Base-by-base conservation (phyloP, 331 rosid genomes). In the Arachis monticola region DNA sequence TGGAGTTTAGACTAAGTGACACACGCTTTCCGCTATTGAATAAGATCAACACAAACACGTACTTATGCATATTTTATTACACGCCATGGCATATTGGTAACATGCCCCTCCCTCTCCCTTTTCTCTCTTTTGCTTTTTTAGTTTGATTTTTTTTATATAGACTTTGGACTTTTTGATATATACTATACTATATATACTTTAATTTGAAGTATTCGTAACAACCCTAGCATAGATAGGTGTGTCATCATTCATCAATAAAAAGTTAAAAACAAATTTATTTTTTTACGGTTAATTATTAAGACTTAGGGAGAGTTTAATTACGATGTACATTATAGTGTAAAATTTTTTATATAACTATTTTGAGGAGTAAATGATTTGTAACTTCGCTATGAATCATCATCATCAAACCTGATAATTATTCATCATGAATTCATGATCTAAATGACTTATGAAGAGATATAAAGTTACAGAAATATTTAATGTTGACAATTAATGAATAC, bases 1-100 rank as follows among this genome's bases (percentile, higher is more conserved):
- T 35, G 30, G 3, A 42, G 31, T 64, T 66, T 69, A 45, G 80
- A 76, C 78, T 12, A 64, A 65, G 12, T 76, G 30, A 64, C 81
- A 69, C 74, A 58, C 81, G 75, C 38, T 64, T 71, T 64, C 78
- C n/a, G 48, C 78, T 41, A 12, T 7, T 52, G 60, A 71, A 70
- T 48, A 22, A 30, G 78, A 69, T 74, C 73, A 63, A 80, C 14
- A 47, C 64, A 69, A 75, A 69, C 77, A 46, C 73, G 7, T 38
- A 55, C 45, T 17, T 17, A 35, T 35, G 40, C 40, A 35, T 35
- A 35, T 35, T 35, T 1, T 31, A 38, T 5, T 10, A 74, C 62
- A 40, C 64, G 70, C 63, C 11, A 9, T 42, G 10, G 30, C 53
- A 40, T n/a, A 3, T 10, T 56, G 4, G 40, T 4, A 35, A 35